Conservation (phyloP, 2,329 filamentous ascomycete species). For the Aspergillus sp. region DNA sequence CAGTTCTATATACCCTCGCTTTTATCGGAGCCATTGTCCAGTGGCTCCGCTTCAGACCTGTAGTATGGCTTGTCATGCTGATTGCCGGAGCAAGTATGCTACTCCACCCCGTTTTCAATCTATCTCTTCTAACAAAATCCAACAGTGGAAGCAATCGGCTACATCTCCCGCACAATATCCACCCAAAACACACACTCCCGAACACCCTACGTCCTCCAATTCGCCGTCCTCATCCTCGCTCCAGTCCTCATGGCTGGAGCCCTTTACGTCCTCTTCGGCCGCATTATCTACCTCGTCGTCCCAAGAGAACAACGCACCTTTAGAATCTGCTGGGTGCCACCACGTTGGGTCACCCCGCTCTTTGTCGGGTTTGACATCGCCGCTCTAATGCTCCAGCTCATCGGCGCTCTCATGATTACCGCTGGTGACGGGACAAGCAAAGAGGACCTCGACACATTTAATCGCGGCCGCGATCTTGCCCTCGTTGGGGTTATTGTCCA, state of each 20-base stretch:
- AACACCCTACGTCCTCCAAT: conserved; percentile 36
- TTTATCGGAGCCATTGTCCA: conserved; percentile 29
- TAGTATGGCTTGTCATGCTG: conserved; percentile 36
- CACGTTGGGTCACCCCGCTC: conserved; percentile 39
- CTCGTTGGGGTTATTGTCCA: conserved; percentile 45
- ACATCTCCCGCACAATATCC: conserved; percentile 33
- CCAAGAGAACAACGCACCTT: conserved; percentile 32
- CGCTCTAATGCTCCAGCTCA: conserved; percentile 39
- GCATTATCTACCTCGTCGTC: conserved; percentile 42
- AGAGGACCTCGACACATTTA: conserved; percentile 28
- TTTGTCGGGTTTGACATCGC: conserved; percentile 44
- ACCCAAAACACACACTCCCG: conserved; percentile 23
- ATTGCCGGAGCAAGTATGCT: conserved; percentile 30
- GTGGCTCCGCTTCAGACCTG: conserved; percentile 32
- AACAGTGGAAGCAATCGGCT: conserved; percentile 43
- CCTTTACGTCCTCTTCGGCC: conserved; percentile 42
- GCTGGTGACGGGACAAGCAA: conserved; percentile 25
- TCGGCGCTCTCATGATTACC: conserved; percentile 43
- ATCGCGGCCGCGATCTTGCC: conserved; percentile 41
- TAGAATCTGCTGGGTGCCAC: conserved; percentile 37
- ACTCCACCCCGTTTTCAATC: neutral
- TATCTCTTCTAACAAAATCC: neutral
- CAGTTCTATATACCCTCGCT: conserved; percentile 25
- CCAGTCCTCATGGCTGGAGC: conserved; percentile 43
- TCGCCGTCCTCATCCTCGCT: conserved; percentile 39